Evolutionary conservation across 1,284 basidiomycete species (phyloP).

Genomic region (Austroboletus niveus): DNA sequence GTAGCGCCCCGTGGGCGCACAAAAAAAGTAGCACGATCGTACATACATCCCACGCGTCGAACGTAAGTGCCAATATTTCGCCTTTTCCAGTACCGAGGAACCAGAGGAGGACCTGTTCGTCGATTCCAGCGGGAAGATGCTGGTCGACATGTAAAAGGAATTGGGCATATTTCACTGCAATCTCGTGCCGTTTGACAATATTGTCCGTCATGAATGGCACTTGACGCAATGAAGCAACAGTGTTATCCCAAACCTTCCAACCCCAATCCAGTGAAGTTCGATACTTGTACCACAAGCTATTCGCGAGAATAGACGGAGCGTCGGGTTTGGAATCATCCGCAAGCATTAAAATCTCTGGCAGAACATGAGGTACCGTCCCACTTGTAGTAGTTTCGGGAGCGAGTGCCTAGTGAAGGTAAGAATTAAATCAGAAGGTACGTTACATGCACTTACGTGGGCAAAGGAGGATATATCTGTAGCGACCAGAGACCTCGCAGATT

Average conservation of each 20-base stretch:
- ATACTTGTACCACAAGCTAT: conserved; percentile 77
- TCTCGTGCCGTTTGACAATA: conserved; percentile 41
- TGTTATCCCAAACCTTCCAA: conserved; percentile 78
- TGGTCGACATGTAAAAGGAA: conserved; percentile 73
- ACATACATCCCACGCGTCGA: conserved; percentile 66
- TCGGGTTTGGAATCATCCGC: conserved; percentile 54
- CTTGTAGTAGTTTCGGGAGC: conserved; percentile 45
- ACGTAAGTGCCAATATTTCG: conserved; percentile 54
- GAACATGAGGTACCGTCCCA: conserved; percentile 52
- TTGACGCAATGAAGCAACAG: conserved; percentile 66
- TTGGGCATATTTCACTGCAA: conserved; percentile 60
- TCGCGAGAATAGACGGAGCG: conserved; percentile 67
- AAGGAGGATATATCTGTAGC: conserved; percentile 57
- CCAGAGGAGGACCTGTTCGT: conserved; percentile 67
- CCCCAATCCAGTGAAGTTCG: conserved; percentile 68
- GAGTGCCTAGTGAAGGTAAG: conserved; percentile 38
- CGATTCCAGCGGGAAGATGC: conserved; percentile 67
- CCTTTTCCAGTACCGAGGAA: conserved; percentile 60
- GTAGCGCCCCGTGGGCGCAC: conserved; percentile 63
- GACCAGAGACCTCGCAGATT: conserved; percentile 54
- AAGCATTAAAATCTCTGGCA: conserved; percentile 68
- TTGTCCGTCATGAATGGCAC: conserved; percentile 56
- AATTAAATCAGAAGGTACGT: background rate
- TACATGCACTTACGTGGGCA: conserved; percentile 48
- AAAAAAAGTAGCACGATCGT: conserved; percentile 61